Conservation (phyloP, 257 asterid species). For the Scutellaria galericulata region DNA sequence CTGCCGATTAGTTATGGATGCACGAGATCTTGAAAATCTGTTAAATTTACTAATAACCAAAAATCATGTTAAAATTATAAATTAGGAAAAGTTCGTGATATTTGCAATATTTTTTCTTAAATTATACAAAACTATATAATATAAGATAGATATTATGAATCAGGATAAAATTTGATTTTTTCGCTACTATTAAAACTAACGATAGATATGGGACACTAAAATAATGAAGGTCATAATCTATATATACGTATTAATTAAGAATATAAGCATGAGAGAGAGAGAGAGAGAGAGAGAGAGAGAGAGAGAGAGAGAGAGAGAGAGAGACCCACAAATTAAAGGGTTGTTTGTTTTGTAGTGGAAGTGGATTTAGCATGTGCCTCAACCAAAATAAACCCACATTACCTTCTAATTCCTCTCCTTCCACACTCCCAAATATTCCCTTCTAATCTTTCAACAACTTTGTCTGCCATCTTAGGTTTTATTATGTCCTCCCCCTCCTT, state of each 20-base stretch:
- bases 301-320: conserved; percentile 36
- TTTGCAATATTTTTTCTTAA: too few relatives aligned
- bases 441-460: conserved; percentile 69
- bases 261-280: conserved; percentile 21
- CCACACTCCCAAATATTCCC: conserved; percentile 77
- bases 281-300: conserved; percentile 37
- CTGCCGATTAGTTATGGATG: too few relatives aligned
- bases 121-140: too few relatives aligned
- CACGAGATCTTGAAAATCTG: too few relatives aligned
- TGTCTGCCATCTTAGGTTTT: conserved; percentile 71
- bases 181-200: not conserved
- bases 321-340: conserved; percentile 47
- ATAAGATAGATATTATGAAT: too few relatives aligned
- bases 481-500: conserved; percentile 53
- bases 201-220: not conserved
- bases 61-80: too few relatives aligned
- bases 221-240: conserved; percentile 8
- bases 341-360: conserved; percentile 54
- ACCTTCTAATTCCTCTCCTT: conserved; percentile 73
- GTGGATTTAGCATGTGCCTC: conserved; percentile 46
- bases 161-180: too few relatives aligned
- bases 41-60: too few relatives aligned
- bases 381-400: conserved; percentile 63
- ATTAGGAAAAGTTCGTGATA: too few relatives aligned
- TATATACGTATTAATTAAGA: not conserved